Evolutionary conservation across 257 asterid genomes (phyloP).

Genomic region (Galeopsis tetrahit): DNA sequence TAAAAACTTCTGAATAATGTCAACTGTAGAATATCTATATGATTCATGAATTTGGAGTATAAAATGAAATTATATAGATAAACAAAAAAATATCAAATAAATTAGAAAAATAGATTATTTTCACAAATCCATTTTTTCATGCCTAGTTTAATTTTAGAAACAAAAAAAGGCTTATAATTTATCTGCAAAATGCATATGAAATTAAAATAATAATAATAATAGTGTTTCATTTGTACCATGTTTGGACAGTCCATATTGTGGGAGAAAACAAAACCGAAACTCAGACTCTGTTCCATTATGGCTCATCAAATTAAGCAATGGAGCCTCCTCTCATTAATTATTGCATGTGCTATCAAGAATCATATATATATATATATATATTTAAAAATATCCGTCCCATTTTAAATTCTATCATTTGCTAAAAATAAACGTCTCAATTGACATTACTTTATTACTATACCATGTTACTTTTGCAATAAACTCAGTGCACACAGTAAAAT

Average conservation of each 20-base stretch:
- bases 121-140: neutral
- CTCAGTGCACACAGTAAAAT: no score
- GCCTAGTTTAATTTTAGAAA: conserved; percentile 24
- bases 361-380: neutral
- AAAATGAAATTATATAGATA: no score
- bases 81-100: neutral
- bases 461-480: no score
- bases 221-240: conserved; percentile 34
- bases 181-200: neutral
- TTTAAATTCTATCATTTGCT: no score
- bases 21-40: no score
- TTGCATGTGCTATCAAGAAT: conserved; percentile 71
- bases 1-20: no score
- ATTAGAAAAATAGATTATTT: neutral
- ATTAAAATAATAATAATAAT: conserved; percentile 25
- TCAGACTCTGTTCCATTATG: conserved; percentile 51
- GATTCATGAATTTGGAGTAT: no score
- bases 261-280: conserved; percentile 57
- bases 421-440: no score
- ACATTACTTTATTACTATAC: no score
- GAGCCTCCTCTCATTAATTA: conserved; percentile 61
- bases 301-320: conserved; percentile 56
- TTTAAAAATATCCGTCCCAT: conserved; percentile 31
- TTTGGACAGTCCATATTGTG: conserved; percentile 30
- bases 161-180: neutral